Conservation (phyloP, 2,329 filamentous ascomycete genomes). For the Rasamsonia emersonii region DNA sequence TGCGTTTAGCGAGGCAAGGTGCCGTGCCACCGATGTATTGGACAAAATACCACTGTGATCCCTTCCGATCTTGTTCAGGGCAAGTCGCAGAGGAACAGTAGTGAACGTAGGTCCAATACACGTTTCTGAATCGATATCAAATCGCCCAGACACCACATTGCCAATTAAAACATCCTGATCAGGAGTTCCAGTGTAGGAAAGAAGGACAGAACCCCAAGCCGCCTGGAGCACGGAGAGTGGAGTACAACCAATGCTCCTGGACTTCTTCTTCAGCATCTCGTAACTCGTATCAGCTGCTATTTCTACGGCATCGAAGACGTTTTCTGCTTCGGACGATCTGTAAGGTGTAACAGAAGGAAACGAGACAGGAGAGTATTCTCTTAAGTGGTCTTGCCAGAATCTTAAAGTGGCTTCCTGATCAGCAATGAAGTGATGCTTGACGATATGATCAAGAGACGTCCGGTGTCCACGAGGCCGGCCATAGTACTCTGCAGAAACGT, state of each 20-base stretch:
- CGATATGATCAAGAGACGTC: conserved; percentile 18
- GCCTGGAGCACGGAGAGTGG: conserved; percentile 29
- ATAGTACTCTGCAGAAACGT: conserved; percentile 18
- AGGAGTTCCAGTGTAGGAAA: conserved; percentile 23
- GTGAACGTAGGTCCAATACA: conserved; percentile 28
- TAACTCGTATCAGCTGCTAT: conserved; percentile 14
- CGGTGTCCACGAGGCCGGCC: conserved; percentile 8
- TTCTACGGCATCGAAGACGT: conserved; percentile 13
- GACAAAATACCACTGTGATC: conserved; percentile 8
- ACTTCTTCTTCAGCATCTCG: conserved; percentile 20
- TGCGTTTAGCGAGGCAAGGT: conserved; percentile 17
- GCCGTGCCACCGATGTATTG: conserved; percentile 16
- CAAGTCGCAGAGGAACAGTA: conserved; percentile 24
- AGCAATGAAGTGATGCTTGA: conserved; percentile 17
- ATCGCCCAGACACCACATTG: conserved; percentile 25
- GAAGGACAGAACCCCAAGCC: conserved; percentile 26
- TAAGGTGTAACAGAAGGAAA: conserved; percentile 19
- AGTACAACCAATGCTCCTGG: conserved; percentile 19
- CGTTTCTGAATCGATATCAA: conserved; percentile 15
- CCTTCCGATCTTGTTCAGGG: conserved; percentile 12
- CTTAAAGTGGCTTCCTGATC: conserved; percentile 12
- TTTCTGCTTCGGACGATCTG: conserved; percentile 9
- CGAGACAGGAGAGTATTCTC: conserved; percentile 11
- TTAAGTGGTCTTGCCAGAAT: conserved; percentile 16
- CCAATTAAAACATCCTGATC: conserved; percentile 27